These are phyloP conservation scores for Calocybe gangraenosa DNA, from an alignment of 768 basidiomycete genomes.

Conservation along the genomic window DNA sequence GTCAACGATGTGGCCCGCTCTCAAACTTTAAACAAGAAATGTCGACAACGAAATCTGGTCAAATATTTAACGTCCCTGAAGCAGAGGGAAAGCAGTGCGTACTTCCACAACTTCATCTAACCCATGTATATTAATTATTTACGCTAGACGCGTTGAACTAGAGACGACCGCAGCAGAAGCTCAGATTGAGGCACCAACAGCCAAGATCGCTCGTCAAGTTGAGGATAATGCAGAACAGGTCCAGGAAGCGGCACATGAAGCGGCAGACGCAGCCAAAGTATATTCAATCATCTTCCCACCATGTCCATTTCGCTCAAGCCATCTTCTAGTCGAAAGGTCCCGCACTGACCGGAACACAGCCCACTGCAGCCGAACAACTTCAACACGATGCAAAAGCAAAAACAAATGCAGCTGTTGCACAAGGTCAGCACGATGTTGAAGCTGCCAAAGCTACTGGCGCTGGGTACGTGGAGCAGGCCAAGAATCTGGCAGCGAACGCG, in stretches of 20 bases:
- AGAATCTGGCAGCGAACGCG: conserved; percentile 38
- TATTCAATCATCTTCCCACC: conserved; percentile 2
- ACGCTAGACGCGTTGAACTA: conserved; percentile 27
- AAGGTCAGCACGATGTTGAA: conserved; percentile 51
- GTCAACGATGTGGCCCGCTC: background rate
- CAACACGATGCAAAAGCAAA: conserved; percentile 30
- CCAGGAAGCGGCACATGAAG: conserved; percentile 44
- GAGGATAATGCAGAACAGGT: conserved; percentile 42
- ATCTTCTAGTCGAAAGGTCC: conserved; percentile 27
- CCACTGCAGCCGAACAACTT: conserved; percentile 32
- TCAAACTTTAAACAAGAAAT: conserved; percentile 13
- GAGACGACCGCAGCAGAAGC: conserved; percentile 56
- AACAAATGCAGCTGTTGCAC: conserved; percentile 49
- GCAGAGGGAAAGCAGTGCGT: conserved; percentile 29
- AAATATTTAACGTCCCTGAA: conserved; percentile 37
- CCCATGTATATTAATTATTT: background rate
- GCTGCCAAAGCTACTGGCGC: conserved; percentile 39
- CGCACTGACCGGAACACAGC: conserved; percentile 21
- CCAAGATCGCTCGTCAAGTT: conserved; percentile 36
- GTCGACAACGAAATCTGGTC: conserved; percentile 21
- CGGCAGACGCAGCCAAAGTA: conserved; percentile 52
- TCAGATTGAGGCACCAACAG: conserved; percentile 42
- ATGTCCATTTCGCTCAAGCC: background rate
- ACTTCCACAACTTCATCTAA: background rate
- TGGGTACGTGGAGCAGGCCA: conserved; percentile 54